These are phyloP conservation scores for Xylaria palmicola DNA, from an alignment of 495 filamentous ascomycete genomes.

Conservation along the genomic window DNA sequence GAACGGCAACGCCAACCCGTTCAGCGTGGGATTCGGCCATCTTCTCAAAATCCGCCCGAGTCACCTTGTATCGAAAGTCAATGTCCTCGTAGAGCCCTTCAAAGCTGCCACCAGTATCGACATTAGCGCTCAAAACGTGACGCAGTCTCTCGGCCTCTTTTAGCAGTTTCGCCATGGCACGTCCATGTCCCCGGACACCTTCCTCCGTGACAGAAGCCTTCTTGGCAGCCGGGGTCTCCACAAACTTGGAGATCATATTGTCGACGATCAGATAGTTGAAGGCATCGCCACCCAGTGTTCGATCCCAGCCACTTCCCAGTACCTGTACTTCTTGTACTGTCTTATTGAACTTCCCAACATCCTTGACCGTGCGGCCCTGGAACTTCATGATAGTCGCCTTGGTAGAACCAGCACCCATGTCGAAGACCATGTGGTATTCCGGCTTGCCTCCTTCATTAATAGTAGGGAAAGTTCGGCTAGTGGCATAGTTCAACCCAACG, in stretches of 20 bases:
- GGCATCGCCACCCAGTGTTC: constrained; percentile 82
- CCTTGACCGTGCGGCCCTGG: constrained; percentile 85
- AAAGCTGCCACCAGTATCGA: constrained; percentile 74
- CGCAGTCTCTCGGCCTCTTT: constrained; percentile 87
- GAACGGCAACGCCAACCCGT: constrained; percentile 66
- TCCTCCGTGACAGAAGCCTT: constrained; percentile 58
- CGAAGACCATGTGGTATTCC: constrained; percentile 90
- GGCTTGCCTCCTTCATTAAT: constrained; percentile 82
- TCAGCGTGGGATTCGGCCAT: constrained; percentile 67
- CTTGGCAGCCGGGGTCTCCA: constrained; percentile 68
- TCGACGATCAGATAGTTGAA: constrained; percentile 85
- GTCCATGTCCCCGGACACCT: constrained; percentile 69
- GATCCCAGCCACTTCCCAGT: constrained; percentile 84
- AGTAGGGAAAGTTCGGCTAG: constrained; percentile 80
- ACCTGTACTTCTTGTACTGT: constrained; percentile 91
- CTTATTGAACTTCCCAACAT: constrained; percentile 92
- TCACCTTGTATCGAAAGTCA: constrained; percentile 89
- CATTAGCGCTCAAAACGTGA: constrained; percentile 91
- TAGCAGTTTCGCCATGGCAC: constrained; percentile 81
- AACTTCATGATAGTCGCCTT: constrained; percentile 92
- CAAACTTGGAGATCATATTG: constrained; percentile 80
- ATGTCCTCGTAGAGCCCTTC: constrained; percentile 88
- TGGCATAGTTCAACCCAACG: constrained; percentile 94
- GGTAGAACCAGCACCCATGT: constrained; percentile 98
- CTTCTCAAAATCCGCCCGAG: constrained; percentile 78